A percentile compares a stretch with the other conserved stretches of the same genome.
phyloP scores from a whole-genome alignment of 805 yeast genomes.

The Kodamaea restingae region DNA sequence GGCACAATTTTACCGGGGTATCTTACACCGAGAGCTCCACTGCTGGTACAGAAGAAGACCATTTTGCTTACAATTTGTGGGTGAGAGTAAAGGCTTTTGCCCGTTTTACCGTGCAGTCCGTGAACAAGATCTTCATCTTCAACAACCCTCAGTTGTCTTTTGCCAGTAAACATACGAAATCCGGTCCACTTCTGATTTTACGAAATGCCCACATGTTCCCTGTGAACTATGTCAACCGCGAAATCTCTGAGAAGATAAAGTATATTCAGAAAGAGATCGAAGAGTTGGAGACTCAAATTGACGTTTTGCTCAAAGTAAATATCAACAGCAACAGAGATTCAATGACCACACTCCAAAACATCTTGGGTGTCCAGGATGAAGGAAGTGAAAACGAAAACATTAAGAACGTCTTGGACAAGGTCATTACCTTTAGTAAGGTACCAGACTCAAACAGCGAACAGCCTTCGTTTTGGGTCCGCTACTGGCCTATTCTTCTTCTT shows the following conservation, averaged over 20 bases:
- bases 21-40: not conserved
- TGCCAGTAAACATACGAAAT: constrained; percentile 2
- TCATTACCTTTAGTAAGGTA: constrained; percentile 3
- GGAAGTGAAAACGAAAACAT: not conserved
- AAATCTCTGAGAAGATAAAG: constrained; percentile 21
- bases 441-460: constrained; percentile 4
- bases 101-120: constrained; percentile 1
- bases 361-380: not conserved
- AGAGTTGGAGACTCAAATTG: constrained; percentile 20
- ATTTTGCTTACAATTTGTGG: constrained; percentile 13
- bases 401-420: constrained; percentile 1
- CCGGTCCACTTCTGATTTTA: constrained; percentile 1
- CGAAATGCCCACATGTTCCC: constrained; percentile 6
- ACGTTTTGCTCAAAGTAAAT: constrained; percentile 20
- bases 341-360: constrained; percentile 7
- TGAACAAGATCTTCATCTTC: not conserved
- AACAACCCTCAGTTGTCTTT: constrained; percentile 6
- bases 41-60: constrained; percentile 17
- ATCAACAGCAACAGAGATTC: constrained; percentile 4
- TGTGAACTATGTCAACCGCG: constrained; percentile 21
- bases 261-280: constrained; percentile 21
- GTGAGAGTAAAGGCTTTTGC: constrained; percentile 10
- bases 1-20: constrained; percentile 6
- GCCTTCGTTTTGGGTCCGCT: constrained; percentile 46
- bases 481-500: constrained; percentile 61